Conservation (phyloP, 768 basidiomycete species). For the Lentinula lateritia region DNA sequence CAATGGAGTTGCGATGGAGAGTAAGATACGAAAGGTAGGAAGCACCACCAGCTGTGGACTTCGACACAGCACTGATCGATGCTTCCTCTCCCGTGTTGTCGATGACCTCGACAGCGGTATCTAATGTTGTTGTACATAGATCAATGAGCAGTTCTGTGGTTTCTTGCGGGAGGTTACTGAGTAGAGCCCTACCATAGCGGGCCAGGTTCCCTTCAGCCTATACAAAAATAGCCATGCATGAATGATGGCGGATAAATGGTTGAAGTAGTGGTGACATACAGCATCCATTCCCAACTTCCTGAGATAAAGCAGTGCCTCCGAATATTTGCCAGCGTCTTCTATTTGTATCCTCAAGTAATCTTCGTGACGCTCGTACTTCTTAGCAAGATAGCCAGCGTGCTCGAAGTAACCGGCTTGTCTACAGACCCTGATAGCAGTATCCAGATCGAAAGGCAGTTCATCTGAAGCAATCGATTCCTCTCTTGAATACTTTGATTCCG, state of each 20-base stretch:
- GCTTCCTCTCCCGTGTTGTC: constrained; percentile 22
- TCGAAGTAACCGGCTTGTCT: constrained; percentile 95
- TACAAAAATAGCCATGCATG: not conserved
- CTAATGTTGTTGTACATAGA: constrained; percentile 72
- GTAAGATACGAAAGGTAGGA: constrained; percentile 82
- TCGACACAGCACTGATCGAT: constrained; percentile 14
- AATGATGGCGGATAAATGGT: not conserved
- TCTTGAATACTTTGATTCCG: constrained; percentile 50
- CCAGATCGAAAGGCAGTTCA: constrained; percentile 93
- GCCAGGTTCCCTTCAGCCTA: constrained; percentile 85
- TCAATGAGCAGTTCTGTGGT: constrained; percentile 91
- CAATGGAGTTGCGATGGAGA: constrained; percentile 50
- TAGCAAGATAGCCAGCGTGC: constrained; percentile 90
- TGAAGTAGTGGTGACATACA: constrained; percentile 40
- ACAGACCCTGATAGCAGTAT: constrained; percentile 95
- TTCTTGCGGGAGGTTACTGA: constrained; percentile 77
- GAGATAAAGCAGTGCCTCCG: constrained; percentile 78
- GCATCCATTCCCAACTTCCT: constrained; percentile 71
- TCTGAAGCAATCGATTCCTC: constrained; percentile 34
- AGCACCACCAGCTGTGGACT: constrained; percentile 29
- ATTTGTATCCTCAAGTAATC: constrained; percentile 93
- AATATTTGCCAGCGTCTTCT: constrained; percentile 82
- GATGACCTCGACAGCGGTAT: constrained; percentile 36
- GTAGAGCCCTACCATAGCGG: constrained; percentile 82
- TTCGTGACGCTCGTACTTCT: constrained; percentile 86